Percentiles rank a stretch among this genome's conserved stretches.
Evolutionary conservation across 1,139 yeast species (phyloP).

Genomic region (Trichomonascaceae sp.): DNA sequence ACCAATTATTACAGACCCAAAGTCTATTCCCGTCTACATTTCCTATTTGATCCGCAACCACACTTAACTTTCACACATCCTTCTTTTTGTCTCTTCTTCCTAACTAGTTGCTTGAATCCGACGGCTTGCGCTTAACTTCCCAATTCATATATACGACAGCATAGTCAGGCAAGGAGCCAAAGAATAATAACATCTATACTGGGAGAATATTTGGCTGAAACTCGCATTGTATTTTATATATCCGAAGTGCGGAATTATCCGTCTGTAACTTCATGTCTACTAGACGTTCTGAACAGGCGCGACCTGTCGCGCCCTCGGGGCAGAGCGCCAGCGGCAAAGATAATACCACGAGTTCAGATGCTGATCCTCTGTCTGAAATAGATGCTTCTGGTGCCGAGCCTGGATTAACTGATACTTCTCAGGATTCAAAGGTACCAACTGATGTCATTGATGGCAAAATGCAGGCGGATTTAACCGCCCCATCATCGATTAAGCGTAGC

Average conservation of each 20-base stretch:
- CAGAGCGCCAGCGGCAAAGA: neutral
- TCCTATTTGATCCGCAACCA: neutral
- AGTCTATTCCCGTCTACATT: neutral
- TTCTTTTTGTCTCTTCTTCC: neutral
- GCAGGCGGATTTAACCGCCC: neutral
- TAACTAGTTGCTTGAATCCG: neutral
- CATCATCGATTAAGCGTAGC: neutral
- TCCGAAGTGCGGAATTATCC: neutral
- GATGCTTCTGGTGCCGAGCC: neutral
- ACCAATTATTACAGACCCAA: neutral
- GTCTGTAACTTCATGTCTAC: neutral
- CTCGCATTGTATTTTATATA: neutral
- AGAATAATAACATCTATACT: neutral
- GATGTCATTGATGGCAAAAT: neutral
- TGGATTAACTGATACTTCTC: neutral
- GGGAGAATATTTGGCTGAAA: neutral
- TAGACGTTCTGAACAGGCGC: neutral
- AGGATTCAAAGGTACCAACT: neutral
- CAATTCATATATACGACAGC: neutral
- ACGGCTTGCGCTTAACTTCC: neutral
- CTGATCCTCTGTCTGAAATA: neutral
- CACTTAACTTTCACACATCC: neutral
- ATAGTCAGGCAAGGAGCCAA: neutral
- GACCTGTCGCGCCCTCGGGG: neutral
- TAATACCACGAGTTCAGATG: neutral